Evolutionary conservation across 2,329 filamentous ascomycete species (phyloP), one percentile per base, ranked within the genome.

Genomic region (Thyridium curvatum): DNA sequence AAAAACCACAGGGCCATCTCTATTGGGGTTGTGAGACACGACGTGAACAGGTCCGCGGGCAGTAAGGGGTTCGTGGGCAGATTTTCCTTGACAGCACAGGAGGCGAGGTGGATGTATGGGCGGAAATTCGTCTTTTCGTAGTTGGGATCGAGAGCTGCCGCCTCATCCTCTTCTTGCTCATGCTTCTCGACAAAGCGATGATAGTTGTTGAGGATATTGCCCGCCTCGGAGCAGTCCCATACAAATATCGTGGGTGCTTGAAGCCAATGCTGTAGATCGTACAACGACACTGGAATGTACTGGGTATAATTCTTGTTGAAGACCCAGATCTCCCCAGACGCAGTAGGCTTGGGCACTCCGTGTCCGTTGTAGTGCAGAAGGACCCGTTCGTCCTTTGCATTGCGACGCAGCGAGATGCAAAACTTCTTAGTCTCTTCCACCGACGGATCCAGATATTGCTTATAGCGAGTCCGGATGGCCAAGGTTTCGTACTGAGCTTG

Each of bases 281-380:
- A 96, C 8, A 98, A 69, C 1, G 91, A 95, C 32, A 98, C 86
- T 0, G 93, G 93, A 32, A 98, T 98, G 58, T 98, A 98, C 62
- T 98, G 93, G 0, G 93, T 98, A 59, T 96, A 98, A 50, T 88
- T 97, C 52, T 93, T 91, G 64, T 98, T 98, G 62, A 98, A 98
- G 5, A 97, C 94, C 93, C 93, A 98, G 15, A 98, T 94, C 61
- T 98, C 93, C 12, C 93, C 93, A 4, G 91, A 96, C 3, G 86
- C 81, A 1, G 93, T 98, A 3, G 93, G 93, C 54, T 96, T 88
- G 2, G 93, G 93, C 10, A 98, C 93, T 34, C 93, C 93, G 60
- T 98, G 93, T 13, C 93, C 93, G 53, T 98, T 98, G 71, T 98
- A 98, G 59, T 98, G 93, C 52, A 98, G 87, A n/a, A 98, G 69